Conservation (phyloP, 306 rosid species). For the Argentina anserina region DNA sequence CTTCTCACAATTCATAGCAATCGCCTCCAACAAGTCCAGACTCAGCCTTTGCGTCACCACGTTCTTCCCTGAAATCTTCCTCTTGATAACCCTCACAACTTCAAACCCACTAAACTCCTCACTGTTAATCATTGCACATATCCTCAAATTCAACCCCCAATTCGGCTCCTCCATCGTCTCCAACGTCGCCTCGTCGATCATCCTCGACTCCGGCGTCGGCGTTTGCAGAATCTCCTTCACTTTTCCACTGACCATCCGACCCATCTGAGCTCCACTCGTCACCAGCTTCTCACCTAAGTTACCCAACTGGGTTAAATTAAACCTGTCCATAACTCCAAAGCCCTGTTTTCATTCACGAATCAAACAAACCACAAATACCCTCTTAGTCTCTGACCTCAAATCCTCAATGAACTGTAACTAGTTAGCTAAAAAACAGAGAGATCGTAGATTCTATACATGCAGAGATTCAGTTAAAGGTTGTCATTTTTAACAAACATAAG, state of each 20-base stretch:
- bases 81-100: slow-evolving; percentile 58
- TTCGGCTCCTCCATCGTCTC: slow-evolving; percentile 61
- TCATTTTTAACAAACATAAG: not conserved
- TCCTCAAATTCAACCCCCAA: slow-evolving; percentile 73
- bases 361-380: not conserved
- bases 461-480: not conserved
- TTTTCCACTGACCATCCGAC: slow-evolving; percentile 59
- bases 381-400: not conserved
- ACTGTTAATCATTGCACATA: slow-evolving; percentile 59
- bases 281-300: slow-evolving; percentile 66
- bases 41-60: slow-evolving; percentile 45
- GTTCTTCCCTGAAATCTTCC: slow-evolving; percentile 47
- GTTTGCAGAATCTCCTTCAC: slow-evolving; percentile 64
- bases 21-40: slow-evolving; percentile 67
- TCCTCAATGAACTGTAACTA: not conserved
- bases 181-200: slow-evolving; percentile 71
- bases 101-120: slow-evolving; percentile 59
- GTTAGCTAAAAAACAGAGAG: not conserved
- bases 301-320: slow-evolving; percentile 52
- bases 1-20: slow-evolving; percentile 74
- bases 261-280: slow-evolving; percentile 74
- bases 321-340: slow-evolving; percentile 47
- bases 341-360: not conserved
- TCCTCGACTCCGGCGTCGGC: slow-evolving; percentile 68
- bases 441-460: not conserved